A percentile compares a stretch with the other conserved stretches of the same genome.
phyloP scores from a whole-genome alignment of 176 grass and related monocot genomes.

The Saccharum officinarum region DNA sequence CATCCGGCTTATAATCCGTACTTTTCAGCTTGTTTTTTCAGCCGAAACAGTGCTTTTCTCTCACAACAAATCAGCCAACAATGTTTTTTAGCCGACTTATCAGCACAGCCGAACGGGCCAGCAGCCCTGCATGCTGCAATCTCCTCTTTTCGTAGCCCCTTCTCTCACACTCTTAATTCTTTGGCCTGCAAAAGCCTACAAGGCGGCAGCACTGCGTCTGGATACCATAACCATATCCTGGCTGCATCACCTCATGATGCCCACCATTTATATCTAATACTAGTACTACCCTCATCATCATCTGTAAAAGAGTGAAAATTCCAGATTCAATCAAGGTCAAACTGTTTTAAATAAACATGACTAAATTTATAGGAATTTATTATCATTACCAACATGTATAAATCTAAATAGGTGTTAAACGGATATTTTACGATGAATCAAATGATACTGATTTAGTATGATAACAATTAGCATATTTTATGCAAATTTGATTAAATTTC shows the following conservation, averaged over 20 bases:
- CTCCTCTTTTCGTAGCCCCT: conserved; percentile 8
- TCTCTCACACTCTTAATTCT: neutral
- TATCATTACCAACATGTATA: neutral
- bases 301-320: neutral
- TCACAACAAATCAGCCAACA: too few species aligned
- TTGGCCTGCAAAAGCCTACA: conserved; percentile 38
- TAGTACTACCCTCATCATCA: neutral
- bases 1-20: too few species aligned
- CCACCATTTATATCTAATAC: neutral
- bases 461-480: too few species aligned
- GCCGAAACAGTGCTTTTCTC: too few species aligned
- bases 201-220: conserved; percentile 10
- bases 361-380: neutral
- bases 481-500: too few species aligned
- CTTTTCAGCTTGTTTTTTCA: too few species aligned
- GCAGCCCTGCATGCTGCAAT: neutral
- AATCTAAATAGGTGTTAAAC: neutral
- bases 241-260: conserved; percentile 20
- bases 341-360: neutral
- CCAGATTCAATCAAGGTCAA: neutral
- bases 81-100: too few species aligned
- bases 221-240: neutral
- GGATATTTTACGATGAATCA: neutral
- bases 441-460: too few species aligned
- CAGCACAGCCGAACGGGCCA: too few species aligned